Evolutionary conservation across 2,329 filamentous ascomycete genomes (phyloP), one percentile per base, ranked within the genome.

Genomic region (Cladophialophora bantiana): DNA sequence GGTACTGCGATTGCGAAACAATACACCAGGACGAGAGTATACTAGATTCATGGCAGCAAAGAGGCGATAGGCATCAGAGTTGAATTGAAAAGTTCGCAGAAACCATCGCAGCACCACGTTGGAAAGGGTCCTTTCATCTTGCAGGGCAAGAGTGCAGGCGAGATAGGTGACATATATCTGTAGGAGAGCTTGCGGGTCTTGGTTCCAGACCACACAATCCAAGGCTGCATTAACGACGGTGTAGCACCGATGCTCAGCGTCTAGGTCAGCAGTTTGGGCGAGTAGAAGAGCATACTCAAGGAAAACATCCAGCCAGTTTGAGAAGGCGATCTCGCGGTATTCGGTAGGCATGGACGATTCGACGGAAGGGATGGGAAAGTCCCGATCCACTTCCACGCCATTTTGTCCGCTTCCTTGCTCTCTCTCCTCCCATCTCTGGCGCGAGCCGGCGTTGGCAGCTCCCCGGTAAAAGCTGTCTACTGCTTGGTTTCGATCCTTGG

Each of bases 261-360:
- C 82, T 56, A 90, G 87, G 38, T 89, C 89, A 20, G 84, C 81
- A 50, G 88, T 45, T n/a, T 63, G 64, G 7, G 93, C 91, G 36
- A 95, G 85, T 4, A 89, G 84, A 56, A 97, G 84, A 2, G 93
- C 91, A 75, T 96, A 96, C 74, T 95, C 91, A 40, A 96, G 85
- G 75, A 99, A 97, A 0, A 97, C 84, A 72, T 96, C 91, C 2
- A 97, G 85, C 95, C 95, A 99, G 55, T 88, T 85, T 65, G 89
- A 84, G 75, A 98, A 97, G 0, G 88, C 82, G 55, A 98, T 91
- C 7, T 90, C 91, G 71, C 92, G 89, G 75, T 93, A 94, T 42
- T 83, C 76, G 15, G 74, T 75, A 12, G 74, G 57, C 35, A 60
- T 7, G 48, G 53, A 20, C 13, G 62, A 65, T 42, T 69, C 66